Evolutionary conservation across 2,329 filamentous ascomycete species (phyloP).

Genomic region (Emmonsia crescens): DNA sequence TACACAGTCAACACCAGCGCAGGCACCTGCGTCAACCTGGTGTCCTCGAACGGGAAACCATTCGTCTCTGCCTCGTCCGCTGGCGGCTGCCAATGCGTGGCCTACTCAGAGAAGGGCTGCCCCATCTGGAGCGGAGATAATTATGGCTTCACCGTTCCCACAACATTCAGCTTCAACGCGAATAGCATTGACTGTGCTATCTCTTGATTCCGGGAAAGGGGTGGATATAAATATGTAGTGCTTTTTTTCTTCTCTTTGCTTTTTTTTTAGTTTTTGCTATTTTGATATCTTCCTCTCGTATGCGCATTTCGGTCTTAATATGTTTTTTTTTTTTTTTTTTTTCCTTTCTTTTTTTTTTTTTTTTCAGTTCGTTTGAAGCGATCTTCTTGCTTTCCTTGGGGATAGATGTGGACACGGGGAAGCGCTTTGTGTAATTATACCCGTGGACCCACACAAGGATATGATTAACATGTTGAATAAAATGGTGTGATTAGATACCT

Average conservation of each 20-base stretch:
- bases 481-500: background rate
- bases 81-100: background rate
- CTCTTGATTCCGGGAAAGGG: background rate
- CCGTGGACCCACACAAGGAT: background rate
- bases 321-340: background rate
- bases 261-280: no score
- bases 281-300: background rate
- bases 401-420: background rate
- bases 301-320: background rate
- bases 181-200: background rate
- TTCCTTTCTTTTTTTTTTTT: background rate
- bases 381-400: background rate
- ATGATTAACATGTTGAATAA: background rate
- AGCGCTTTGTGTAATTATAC: background rate
- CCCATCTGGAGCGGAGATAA: background rate
- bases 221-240: background rate
- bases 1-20: background rate
- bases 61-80: background rate
- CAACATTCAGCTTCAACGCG: background rate
- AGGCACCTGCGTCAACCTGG: background rate
- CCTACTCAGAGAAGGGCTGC: background rate
- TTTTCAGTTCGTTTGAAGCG: background rate
- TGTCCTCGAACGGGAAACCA: background rate
- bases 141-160: background rate
- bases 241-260: background rate